Base-by-base conservation (phyloP, 164 flowering plant species). In the Tetrastigma voinierianum region DNA sequence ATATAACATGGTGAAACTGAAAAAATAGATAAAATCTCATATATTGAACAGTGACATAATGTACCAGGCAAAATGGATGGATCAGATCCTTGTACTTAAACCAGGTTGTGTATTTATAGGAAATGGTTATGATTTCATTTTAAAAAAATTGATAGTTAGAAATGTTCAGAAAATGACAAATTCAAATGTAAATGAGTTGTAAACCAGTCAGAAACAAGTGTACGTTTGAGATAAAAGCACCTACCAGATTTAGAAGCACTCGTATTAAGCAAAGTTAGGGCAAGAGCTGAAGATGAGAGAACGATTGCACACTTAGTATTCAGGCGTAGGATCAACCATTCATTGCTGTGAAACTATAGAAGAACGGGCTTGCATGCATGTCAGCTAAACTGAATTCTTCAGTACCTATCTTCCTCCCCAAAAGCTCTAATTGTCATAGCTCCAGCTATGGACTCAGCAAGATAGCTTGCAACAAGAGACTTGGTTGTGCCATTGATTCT, bases 301-400 rank as follows among this genome's bases (percentile, higher is more conserved):
- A 92, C 87, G 45, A 65, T 45, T 17, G 96, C 89, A 72, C 89
- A 72, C n/a, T n/a, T 12, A 90, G 72, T 3, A 69, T 73, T 67
- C 90, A n/a, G n/a, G n/a, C n/a, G 82, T 61, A 78, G 87, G 57
- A 89, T 84, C 80, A 89, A 68, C 96, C 98, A 91, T 64, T 91
- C 94, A 65, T 76, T 60, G 98, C 91, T 20, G 96, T 70, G 77
- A 86, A 84, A 55, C 57, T 84, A 59, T 89, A 91, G 70, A 89
- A 89, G 72, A 69, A 80, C 2, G 95, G 78, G 32, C 89, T 84
- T 17, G 89, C 88, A 83, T 93, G 86, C 65, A 72, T 69, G 64
- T 93, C 89, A 43, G 90, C 76, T 10, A 86, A 77, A 23, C 68
- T 4, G 89, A 55, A 72, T 80, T 77, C 75, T 86, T 82, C 0